Percentiles rank a stretch among this genome's conserved stretches.
Evolutionary conservation across 768 basidiomycete species (phyloP).

Genomic region (Roridomyces roridus): DNA sequence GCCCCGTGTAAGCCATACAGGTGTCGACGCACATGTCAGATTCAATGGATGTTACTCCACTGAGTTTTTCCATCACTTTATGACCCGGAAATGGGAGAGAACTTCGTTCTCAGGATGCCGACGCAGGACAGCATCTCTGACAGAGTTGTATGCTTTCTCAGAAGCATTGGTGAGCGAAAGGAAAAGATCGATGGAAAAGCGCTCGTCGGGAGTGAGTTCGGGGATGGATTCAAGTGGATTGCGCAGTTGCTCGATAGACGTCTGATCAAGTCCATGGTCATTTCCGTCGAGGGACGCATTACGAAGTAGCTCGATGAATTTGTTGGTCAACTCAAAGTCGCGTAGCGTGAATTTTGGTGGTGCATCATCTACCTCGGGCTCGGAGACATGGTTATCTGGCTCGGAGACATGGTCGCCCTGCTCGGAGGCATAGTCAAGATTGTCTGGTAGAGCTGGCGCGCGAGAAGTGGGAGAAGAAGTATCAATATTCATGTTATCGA

Average conservation of each 20-base stretch:
- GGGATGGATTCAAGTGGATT: constrained; percentile 28
- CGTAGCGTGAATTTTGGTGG: background rate
- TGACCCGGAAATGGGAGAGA: constrained; percentile 36
- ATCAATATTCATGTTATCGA: too few relatives aligned
- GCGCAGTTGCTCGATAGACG: constrained; percentile 29
- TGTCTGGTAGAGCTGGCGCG: too few relatives aligned
- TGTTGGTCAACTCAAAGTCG: constrained; percentile 22
- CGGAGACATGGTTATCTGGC: too few relatives aligned
- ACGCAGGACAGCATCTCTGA: constrained; percentile 27
- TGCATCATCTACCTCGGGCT: background rate
- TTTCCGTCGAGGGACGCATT: constrained; percentile 32
- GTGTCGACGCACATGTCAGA: constrained; percentile 50
- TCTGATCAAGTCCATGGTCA: constrained; percentile 25
- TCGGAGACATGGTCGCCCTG: too few relatives aligned
- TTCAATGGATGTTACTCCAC: constrained; percentile 39
- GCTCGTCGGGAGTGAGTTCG: constrained; percentile 32
- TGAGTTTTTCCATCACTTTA: constrained; percentile 34
- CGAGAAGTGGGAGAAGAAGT: too few relatives aligned
- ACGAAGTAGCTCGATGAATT: constrained; percentile 30
- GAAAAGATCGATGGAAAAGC: constrained; percentile 41
- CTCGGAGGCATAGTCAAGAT: too few relatives aligned
- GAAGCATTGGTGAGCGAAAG: constrained; percentile 36
- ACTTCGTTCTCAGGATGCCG: constrained; percentile 34
- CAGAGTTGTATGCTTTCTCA: constrained; percentile 33
- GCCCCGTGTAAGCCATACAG: constrained; percentile 48